Conservation (phyloP, 768 basidiomycete species). For the Agaricus subrufescens region DNA sequence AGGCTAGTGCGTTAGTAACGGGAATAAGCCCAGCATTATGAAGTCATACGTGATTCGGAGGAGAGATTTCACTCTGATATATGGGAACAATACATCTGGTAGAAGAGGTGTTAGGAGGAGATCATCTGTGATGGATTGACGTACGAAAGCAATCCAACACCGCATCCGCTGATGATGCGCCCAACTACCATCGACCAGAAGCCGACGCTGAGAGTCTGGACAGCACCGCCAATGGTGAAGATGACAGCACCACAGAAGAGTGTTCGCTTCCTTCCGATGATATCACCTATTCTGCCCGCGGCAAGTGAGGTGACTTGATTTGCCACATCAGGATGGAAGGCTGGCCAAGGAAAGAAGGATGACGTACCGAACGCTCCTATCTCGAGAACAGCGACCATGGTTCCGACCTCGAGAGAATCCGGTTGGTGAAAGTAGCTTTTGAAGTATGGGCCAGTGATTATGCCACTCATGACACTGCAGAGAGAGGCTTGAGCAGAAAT, state of each 20-base stretch:
- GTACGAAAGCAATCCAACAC: constrained; percentile 85
- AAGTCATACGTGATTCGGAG: constrained; percentile 72
- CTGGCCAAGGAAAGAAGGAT: background rate
- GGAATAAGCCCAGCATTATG: background rate
- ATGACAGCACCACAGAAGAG: constrained; percentile 78
- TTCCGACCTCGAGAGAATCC: constrained; percentile 70
- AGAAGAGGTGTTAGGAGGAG: background rate
- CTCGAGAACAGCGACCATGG: constrained; percentile 94
- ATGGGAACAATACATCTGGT: constrained; percentile 89
- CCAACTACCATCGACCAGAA: constrained; percentile 82
- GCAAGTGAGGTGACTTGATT: constrained; percentile 78
- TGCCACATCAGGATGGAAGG: background rate
- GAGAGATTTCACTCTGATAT: constrained; percentile 94
- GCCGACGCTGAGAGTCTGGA: constrained; percentile 81
- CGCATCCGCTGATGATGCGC: constrained; percentile 79
- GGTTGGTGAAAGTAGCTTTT: constrained; percentile 79
- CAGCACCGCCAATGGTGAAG: constrained; percentile 81
- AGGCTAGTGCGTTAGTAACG: background rate
- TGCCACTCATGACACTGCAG: constrained; percentile 80
- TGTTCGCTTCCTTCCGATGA: constrained; percentile 80
- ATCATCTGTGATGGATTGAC: constrained; percentile 21
- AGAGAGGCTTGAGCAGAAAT: constrained; percentile 7
- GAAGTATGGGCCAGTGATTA: constrained; percentile 87
- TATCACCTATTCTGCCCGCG: constrained; percentile 85
- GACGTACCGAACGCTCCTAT: constrained; percentile 82